Base-by-base conservation (phyloP, 805 yeast genomes). In the Pichia californica region DNA sequence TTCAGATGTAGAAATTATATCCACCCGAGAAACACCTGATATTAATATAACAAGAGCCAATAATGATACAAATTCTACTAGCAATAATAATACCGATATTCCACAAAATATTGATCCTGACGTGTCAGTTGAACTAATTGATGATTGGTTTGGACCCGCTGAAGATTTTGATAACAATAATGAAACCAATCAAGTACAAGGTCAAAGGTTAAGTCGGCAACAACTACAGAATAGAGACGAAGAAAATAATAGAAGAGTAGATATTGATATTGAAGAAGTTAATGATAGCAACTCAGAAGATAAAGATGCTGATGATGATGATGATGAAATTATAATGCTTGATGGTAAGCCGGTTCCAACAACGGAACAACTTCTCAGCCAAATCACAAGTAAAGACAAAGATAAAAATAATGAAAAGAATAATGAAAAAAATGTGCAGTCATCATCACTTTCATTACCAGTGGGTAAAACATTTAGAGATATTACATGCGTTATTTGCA, bases 401-500 rank as follows among this genome's bases (percentile, higher is more conserved):
- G 25, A 25, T 54, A 13, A 20, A 14, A 7, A n/a, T 7, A 16
- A 21, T 11, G 11, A 8, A 8, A 23, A 27, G 10, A 2, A 21
- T 5, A 14, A 20, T 33, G 36, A 21, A n/a, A 33, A 20, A 9
- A n/a, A n/a, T n/a, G n/a, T n/a, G n/a, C n/a, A n/a, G 9, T 23
- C 25, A 23, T 7, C 25, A 23, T 7, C 4, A 23, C 9, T 9
- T 23, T 7, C 6, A 7, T 23, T 23, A 23, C 54, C 42, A 44
- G 50, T 50, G 4, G 43, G 47, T 8, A 64, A 61, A 35, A 54
- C 64, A 2, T 54, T 67, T 23, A 59, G 59, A 28, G 65, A 65
- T 14, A 67, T 67, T 25, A 58, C 57, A 27, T 77, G 83, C 53
- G 78, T 80, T 0, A 71, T 78, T 18, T 78, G 83, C 42, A 70